phyloP scores from a whole-genome alignment of 2,329 filamentous ascomycete species.

The Beauveria medogensis region DNA sequence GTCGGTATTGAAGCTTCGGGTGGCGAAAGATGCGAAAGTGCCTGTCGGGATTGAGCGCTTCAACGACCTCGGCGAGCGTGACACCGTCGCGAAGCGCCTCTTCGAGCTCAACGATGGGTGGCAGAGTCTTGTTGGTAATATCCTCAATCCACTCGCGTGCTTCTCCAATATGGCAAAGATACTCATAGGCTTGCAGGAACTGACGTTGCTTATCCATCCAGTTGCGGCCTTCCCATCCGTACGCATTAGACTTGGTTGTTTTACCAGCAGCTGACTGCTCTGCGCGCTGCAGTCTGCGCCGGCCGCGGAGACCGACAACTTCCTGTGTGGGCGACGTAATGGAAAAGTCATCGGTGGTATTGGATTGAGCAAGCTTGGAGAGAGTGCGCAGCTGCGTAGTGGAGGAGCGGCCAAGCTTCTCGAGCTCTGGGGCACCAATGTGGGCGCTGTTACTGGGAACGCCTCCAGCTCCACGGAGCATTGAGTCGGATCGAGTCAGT shows the following conservation, averaged over 20 bases:
- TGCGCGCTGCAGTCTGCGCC: slow-evolving; percentile 70
- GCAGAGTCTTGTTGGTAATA: slow-evolving; percentile 75
- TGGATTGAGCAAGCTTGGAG: slow-evolving; percentile 71
- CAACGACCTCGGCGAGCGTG: slow-evolving; percentile 87
- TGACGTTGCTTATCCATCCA: slow-evolving; percentile 99
- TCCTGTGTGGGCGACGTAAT: slow-evolving; percentile 73
- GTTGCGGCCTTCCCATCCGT: slow-evolving; percentile 73
- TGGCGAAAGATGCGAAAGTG: slow-evolving; percentile 77
- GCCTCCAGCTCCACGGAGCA: slow-evolving; percentile 29
- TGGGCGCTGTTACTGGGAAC: slow-evolving; percentile 30
- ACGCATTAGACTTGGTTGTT: slow-evolving; percentile 42
- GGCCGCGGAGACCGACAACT: slow-evolving; percentile 78
- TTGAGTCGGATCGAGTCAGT: slow-evolving; percentile 48
- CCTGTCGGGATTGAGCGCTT: slow-evolving; percentile 72
- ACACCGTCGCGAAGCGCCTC: slow-evolving; percentile 89
- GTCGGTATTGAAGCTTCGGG: slow-evolving; percentile 79
- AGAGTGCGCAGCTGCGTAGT: slow-evolving; percentile 84
- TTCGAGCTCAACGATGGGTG: slow-evolving; percentile 87
- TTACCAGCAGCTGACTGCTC: slow-evolving; percentile 43
- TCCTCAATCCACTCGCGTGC: slow-evolving; percentile 98
- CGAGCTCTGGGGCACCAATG: slow-evolving; percentile 63
- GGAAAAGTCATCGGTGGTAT: slow-evolving; percentile 69
- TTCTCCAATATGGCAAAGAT: slow-evolving; percentile 96
- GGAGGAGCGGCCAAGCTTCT: slow-evolving; percentile 77
- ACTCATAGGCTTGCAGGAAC: slow-evolving; percentile 94